Percentiles rank a stretch among this genome's conserved stretches.
Conservation (phyloP, 495 filamentous ascomycete species). For the Penicillium flavigenum region DNA sequence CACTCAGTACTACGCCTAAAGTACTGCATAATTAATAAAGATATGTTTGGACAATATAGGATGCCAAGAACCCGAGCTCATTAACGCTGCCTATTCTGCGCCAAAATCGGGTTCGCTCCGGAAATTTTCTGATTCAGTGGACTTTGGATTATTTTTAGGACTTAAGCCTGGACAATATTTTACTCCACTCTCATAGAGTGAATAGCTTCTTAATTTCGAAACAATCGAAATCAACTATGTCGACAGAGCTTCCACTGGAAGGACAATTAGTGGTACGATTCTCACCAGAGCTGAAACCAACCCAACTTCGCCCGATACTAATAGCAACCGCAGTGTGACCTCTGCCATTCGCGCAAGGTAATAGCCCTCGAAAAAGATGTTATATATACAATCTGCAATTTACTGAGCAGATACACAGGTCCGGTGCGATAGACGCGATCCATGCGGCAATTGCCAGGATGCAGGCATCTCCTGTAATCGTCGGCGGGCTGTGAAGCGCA, state of each 20-base stretch:
- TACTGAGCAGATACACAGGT: conserved; percentile 14
- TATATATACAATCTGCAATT: background rate
- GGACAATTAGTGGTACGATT: background rate
- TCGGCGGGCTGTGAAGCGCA: conserved; percentile 8
- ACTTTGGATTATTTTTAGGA: background rate
- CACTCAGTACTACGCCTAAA: no score
- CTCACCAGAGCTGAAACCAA: background rate
- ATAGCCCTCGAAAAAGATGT: background rate
- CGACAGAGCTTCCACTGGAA: background rate
- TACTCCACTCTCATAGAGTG: background rate
- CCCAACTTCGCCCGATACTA: background rate
- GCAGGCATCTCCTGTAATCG: conserved; percentile 14
- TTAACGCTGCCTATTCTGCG: background rate
- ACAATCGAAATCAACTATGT: background rate
- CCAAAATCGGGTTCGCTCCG: background rate
- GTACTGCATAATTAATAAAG: no score
- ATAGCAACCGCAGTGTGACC: conserved; percentile 20
- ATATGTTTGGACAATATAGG: background rate
- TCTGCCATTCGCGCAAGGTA: conserved; percentile 29
- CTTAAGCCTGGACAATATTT: background rate
- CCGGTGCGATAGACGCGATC: conserved; percentile 23
- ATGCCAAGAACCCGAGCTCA: background rate
- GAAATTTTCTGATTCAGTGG: background rate
- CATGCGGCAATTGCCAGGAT: conserved; percentile 28
- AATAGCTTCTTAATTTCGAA: background rate